Evolutionary conservation across 805 yeast species (phyloP), one percentile per base, ranked within the genome.

Genomic region (Starmerella powellii): DNA sequence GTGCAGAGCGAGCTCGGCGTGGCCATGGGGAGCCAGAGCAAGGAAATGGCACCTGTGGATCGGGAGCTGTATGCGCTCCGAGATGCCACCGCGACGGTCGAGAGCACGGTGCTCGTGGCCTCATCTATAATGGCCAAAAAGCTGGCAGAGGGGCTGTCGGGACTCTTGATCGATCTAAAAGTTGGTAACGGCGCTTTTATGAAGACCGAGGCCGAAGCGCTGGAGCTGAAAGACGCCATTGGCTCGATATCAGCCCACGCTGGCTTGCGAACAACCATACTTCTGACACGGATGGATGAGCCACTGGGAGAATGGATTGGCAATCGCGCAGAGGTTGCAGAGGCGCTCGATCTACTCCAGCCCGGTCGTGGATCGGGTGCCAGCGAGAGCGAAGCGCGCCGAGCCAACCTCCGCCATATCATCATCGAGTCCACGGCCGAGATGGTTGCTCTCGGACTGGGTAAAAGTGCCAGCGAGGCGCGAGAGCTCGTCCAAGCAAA

Each of bases 141-240:
- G 30, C 21, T 23, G n/a, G 35, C 41, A 3, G 41, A 17, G 20
- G 41, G 41, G 11, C 21, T 38, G 8, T 30, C 33, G 12, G 35
- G 30, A 12, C 36, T 38, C 21, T 37, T 38, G 11, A 21, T 38
- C 29, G 41, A 38, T 16, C 24, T 38, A 6, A 38, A 38, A 18
- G 37, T 38, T n/a, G 41, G 41, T 15, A 20, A 10, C 15, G 41
- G 41, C 17, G 41, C 41, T 11, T 38, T 38, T 23, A 31, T 31
- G 37, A 24, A 30, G 21, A 38, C 36, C 8, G 10, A 12, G 18
- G 23, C 8, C 16, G 29, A 30, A 6, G 41, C 41, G 10, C 30
- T 6, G 11, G 21, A 23, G 19, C 36, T 38, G 16, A 21, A 23
- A 12, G 13, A 6, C 16, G 24, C 27, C n/a, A 38, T 38, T 6